These are phyloP conservation scores for Penicillium pulvis DNA, from an alignment of 495 filamentous ascomycete species.

Conservation along the genomic window DNA sequence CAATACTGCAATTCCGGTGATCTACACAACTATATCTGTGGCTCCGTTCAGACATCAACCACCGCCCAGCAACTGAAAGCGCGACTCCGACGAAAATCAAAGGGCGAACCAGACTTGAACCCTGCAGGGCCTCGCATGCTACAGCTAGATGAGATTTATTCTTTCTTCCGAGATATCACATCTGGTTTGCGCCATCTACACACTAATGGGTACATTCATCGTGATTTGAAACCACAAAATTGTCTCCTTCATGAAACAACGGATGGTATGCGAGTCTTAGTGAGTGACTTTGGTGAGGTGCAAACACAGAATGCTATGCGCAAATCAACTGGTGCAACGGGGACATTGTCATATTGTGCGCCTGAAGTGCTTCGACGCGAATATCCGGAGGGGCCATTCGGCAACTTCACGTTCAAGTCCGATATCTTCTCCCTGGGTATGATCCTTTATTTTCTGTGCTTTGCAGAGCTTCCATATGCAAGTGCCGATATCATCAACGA, in stretches of 20 bases:
- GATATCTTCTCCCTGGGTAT: constrained; percentile 97
- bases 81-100: constrained; percentile 76
- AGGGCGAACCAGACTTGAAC: constrained; percentile 55
- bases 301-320: constrained; percentile 78
- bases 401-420: constrained; percentile 93
- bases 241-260: constrained; percentile 83
- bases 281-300: constrained; percentile 97
- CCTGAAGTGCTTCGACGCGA: constrained; percentile 84
- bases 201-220: constrained; percentile 90
- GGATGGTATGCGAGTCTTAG: constrained; percentile 71
- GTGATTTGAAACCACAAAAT: constrained; percentile 94
- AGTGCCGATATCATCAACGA: constrained; percentile 84
- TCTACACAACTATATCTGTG: constrained; percentile 78
- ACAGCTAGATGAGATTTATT: constrained; percentile 89
- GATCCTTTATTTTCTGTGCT: constrained; percentile 98
- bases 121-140: constrained; percentile 63
- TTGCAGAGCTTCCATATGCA: constrained; percentile 81
- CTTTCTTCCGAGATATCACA: constrained; percentile 94
- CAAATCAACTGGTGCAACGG: constrained; percentile 88
- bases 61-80: constrained; percentile 86
- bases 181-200: constrained; percentile 90
- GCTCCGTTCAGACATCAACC: constrained; percentile 57
- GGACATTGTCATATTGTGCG: constrained; percentile 96
- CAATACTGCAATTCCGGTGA: constrained; percentile 98
- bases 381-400: constrained; percentile 66